Evolutionary conservation across 2,329 filamentous ascomycete species (phyloP).

Genomic region (Sporothrix globosa): DNA sequence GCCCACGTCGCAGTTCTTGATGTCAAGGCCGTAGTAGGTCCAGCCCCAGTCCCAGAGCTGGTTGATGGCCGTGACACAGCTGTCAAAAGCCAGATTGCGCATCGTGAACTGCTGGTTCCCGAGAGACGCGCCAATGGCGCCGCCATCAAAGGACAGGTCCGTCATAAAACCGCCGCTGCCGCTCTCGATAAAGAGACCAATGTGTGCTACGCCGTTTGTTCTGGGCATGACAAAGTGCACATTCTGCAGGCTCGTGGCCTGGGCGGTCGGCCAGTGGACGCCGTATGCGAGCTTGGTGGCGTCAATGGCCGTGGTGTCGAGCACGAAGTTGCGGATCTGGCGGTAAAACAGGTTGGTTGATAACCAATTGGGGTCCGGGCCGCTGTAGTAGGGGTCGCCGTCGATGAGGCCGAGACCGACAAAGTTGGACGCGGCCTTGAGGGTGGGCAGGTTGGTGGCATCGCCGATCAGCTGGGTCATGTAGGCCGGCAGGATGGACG

Average conservation of each 20-base stretch:
- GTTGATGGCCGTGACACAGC: constrained; percentile 65
- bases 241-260: constrained; percentile 64
- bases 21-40: constrained; percentile 64
- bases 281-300: constrained; percentile 54
- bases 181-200: constrained; percentile 51
- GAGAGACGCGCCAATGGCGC: constrained; percentile 63
- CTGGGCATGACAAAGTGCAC: constrained; percentile 59
- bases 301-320: constrained; percentile 59
- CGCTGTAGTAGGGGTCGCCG: constrained; percentile 43
- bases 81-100: constrained; percentile 66
- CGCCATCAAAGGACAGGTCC: constrained; percentile 66
- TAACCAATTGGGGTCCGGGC: constrained; percentile 51
- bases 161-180: constrained; percentile 44
- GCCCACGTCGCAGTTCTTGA: constrained; percentile 63
- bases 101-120: constrained; percentile 72
- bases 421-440: constrained; percentile 31
- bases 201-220: constrained; percentile 54
- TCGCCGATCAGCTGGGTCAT: constrained; percentile 36
- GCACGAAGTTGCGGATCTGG: constrained; percentile 60
- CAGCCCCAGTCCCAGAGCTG: constrained; percentile 77
- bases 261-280: constrained; percentile 71
- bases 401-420: constrained; percentile 31
- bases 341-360: constrained; percentile 52
- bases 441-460: constrained; percentile 31
- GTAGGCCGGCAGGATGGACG: constrained; percentile 35